Conservation (phyloP, 495 filamentous ascomycete species). For the Cenococcum geophilum region DNA sequence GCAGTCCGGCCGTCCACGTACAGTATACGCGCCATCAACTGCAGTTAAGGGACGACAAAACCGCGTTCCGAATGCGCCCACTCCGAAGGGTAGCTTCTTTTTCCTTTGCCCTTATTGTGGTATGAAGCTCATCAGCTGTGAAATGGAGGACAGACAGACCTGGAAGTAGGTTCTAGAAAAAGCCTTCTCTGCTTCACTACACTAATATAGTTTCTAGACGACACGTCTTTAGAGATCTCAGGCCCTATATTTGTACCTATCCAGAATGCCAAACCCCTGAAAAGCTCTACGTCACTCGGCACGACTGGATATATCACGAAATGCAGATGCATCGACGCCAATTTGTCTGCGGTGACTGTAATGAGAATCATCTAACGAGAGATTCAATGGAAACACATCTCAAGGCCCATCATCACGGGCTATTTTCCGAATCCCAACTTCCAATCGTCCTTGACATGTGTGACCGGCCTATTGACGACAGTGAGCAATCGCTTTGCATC, state of each 20-base stretch:
- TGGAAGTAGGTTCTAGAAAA: slow-evolving; percentile 8
- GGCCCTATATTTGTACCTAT: slow-evolving; percentile 16
- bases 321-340: slow-evolving; percentile 26
- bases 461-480: slow-evolving; percentile 19
- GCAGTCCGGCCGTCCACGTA: neutral
- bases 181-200: neutral
- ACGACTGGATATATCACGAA: slow-evolving; percentile 33
- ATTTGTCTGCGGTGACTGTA: slow-evolving; percentile 24
- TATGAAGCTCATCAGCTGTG: neutral
- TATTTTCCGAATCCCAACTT: slow-evolving; percentile 11
- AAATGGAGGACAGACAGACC: slow-evolving; percentile 1
- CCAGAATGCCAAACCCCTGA: slow-evolving; percentile 18
- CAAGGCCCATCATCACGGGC: neutral
- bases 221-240: slow-evolving; percentile 13
- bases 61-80: slow-evolving; percentile 9
- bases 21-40: slow-evolving; percentile 10
- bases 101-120: slow-evolving; percentile 15
- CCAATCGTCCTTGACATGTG: slow-evolving; percentile 19
- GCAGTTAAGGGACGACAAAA: slow-evolving; percentile 4
- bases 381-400: slow-evolving; percentile 12
- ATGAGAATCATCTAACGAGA: slow-evolving; percentile 10
- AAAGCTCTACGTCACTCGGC: slow-evolving; percentile 21
- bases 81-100: neutral
- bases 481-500: slow-evolving; percentile 12
- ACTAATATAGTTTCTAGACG: slow-evolving; percentile 2